phyloP scores from a whole-genome alignment of 2,329 filamentous ascomycete species.

The Cladophialophora bantiana region DNA sequence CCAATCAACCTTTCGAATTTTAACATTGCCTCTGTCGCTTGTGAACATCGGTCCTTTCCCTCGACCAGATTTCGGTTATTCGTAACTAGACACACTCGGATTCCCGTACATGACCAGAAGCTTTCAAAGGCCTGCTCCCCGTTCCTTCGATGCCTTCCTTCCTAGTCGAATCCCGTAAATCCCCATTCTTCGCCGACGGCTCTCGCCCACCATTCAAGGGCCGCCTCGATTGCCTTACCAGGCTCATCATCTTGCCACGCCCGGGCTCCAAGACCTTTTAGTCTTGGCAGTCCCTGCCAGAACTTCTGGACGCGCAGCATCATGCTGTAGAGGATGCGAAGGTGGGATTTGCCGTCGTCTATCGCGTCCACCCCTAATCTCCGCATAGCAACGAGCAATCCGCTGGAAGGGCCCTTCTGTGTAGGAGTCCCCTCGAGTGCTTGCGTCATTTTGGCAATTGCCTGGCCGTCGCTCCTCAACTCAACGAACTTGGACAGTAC shows the following conservation, averaged over 20 bases:
- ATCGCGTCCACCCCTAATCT: not conserved
- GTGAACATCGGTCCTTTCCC: no score
- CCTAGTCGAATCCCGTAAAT: not conserved
- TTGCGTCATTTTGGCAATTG: constrained; percentile 56
- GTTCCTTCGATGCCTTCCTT: not conserved
- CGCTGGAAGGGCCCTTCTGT: not conserved
- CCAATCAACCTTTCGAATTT: no score
- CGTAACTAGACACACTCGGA: no score
- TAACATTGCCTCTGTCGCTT: no score
- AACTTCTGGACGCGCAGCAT: constrained; percentile 69
- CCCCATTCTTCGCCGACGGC: constrained; percentile 33
- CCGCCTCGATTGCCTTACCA: constrained; percentile 32
- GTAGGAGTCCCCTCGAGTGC: not conserved
- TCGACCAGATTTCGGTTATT: no score
- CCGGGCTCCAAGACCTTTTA: constrained; percentile 33
- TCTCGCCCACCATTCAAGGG: constrained; percentile 33
- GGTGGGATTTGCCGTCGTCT: constrained; percentile 67
- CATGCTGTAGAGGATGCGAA: constrained; percentile 81
- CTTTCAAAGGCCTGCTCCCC: not conserved
- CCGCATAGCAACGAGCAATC: not conserved
- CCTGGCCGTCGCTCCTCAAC: constrained; percentile 72
- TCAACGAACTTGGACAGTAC: constrained; percentile 71
- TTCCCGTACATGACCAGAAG: no score
- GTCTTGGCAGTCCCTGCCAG: constrained; percentile 44
- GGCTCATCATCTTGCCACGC: constrained; percentile 39